Base-by-base conservation (phyloP, 1,284 basidiomycete genomes). In the Neolentinus lepideus region DNA sequence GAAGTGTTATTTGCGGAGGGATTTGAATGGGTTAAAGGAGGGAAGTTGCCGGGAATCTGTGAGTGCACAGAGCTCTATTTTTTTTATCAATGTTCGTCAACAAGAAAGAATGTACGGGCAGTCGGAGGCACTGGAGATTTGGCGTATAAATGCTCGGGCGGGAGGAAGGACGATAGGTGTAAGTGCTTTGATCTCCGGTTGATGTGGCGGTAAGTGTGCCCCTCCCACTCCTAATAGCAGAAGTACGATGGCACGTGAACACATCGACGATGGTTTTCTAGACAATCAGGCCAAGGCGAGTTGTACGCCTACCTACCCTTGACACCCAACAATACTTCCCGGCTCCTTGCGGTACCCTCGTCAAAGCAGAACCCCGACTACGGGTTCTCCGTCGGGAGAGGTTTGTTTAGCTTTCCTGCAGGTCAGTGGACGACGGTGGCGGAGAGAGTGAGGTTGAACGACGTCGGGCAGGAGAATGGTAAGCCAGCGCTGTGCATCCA, bases 21-120 rank as follows among this genome's bases (percentile, higher is more conserved):
- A 0, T 86, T 81, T 74, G 75, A 78, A 36, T 86, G 79, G 75
- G 72, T 70, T 11, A 81, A 80, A 61, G 84, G 84, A 24, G 84
- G 84, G 8, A 87, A 87, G 62, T 67, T 85, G 1, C 84, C 84
- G 33, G 84, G 84, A 2, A 69, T 81, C 3, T 85, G 83, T 83
- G 60, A 65, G 83, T 70, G 10, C 19, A 25, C 31, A n/a, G n/a
- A n/a, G n/a, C n/a, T n/a, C 31, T n/a, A 12, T 22, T 14, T 36
- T 6, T 33, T 24, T 46, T 52, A 33, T 48, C 22, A 16, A 35
- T 35, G 24, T 50, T 1, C 19, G 38, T 43, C 19, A 26, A 36
- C 27, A 14, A 50, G 43, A 25, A 11, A 33, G 52, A 9, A 24
- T 16, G 9, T 35, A 11, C 11, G 31, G 33, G n/a, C 47, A 84